Evolutionary conservation across 1,284 basidiomycete genomes (phyloP).

Genomic region (Heterobasidion irregulare): DNA sequence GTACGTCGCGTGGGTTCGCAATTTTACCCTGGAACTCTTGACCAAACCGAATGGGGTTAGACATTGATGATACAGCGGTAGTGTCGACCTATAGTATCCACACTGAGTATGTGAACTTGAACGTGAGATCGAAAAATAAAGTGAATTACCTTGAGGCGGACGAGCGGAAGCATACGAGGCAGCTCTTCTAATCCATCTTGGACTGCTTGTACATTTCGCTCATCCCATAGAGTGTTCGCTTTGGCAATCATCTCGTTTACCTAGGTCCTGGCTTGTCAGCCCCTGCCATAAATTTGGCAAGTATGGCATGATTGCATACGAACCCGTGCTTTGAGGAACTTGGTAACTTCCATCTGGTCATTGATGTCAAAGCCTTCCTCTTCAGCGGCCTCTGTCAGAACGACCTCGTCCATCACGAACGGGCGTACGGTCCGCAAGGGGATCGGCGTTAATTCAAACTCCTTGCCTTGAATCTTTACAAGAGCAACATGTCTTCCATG

Average conservation of each 20-base stretch:
- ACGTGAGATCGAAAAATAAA: not conserved
- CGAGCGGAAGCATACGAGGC: constrained; percentile 76
- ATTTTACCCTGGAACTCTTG: constrained; percentile 89
- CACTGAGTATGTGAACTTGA: not conserved
- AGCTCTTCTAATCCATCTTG: constrained; percentile 64
- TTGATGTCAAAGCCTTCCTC: constrained; percentile 68
- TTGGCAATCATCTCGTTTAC: constrained; percentile 75
- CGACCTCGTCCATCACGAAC: constrained; percentile 86
- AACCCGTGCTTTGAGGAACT: constrained; percentile 70
- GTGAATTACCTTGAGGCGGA: constrained; percentile 68
- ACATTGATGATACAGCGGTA: constrained; percentile 81
- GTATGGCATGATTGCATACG: constrained; percentile 9
- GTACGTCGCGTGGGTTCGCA: constrained; percentile 90
- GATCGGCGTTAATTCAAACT: constrained; percentile 82
- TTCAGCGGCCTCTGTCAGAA: constrained; percentile 69
- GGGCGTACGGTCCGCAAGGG: constrained; percentile 89
- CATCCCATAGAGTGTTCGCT: constrained; percentile 76
- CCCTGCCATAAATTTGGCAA: not conserved
- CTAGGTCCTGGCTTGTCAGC: constrained; percentile 24
- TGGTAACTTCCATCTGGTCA: constrained; percentile 75
- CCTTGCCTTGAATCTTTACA: constrained; percentile 77
- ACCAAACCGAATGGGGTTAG: constrained; percentile 94
- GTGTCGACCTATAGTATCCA: constrained; percentile 68
- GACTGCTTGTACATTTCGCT: constrained; percentile 57
- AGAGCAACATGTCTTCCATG: constrained; percentile 76